Conservation (phyloP, 768 basidiomycete genomes). For the Suillus bovinus region DNA sequence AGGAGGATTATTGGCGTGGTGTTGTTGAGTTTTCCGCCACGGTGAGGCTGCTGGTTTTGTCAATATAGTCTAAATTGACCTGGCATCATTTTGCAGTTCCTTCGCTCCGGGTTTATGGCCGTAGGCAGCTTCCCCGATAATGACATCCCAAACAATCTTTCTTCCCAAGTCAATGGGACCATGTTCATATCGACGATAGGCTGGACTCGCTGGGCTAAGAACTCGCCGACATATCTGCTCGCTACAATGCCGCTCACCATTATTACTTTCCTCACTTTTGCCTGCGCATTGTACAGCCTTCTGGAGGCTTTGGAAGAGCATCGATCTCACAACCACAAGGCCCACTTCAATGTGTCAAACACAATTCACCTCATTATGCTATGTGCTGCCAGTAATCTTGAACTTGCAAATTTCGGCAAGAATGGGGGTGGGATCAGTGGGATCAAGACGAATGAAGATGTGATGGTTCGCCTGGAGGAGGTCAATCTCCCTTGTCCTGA, state of each 20-base stretch:
- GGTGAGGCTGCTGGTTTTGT: background rate
- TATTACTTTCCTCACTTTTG: background rate
- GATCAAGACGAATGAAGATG: background rate
- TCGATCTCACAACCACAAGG: background rate
- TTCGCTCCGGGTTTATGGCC: constrained; percentile 7
- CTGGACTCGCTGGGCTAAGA: constrained; percentile 8
- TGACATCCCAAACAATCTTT: constrained; percentile 2
- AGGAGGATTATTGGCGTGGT: constrained; percentile 12
- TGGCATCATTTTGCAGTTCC: background rate
- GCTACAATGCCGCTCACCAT: constrained; percentile 1
- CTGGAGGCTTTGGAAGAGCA: background rate
- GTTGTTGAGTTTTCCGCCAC: constrained; percentile 11
- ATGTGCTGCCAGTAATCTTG: background rate
- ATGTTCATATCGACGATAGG: constrained; percentile 10
- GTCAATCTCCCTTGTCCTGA: too few species aligned
- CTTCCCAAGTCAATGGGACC: constrained; percentile 1
- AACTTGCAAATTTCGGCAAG: background rate
- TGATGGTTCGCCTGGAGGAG: background rate
- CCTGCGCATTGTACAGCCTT: background rate
- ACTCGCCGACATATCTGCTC: constrained; percentile 3
- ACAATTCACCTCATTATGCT: background rate
- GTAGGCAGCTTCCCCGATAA: background rate
- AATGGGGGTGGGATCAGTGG: too few species aligned
- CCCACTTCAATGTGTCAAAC: background rate
- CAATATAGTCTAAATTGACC: background rate